These are phyloP conservation scores for Capsicum chinense DNA, from an alignment of 257 asterid species.

Conservation along the genomic window DNA sequence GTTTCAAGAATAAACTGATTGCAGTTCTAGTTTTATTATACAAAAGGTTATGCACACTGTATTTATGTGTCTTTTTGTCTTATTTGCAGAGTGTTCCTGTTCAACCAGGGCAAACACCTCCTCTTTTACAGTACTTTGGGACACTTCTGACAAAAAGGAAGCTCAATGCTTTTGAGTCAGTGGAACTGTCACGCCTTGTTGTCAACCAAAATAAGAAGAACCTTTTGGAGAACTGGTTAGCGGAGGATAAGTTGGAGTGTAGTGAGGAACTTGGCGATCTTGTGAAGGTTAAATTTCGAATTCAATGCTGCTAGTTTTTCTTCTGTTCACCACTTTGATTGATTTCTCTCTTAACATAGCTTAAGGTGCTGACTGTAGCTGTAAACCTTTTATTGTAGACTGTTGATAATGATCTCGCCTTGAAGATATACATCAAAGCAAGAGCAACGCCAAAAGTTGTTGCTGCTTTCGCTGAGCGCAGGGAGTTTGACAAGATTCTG, in stretches of 20 bases:
- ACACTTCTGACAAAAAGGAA: constrained; percentile 91
- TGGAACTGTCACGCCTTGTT: constrained; percentile 95
- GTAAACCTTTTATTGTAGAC: constrained; percentile 58
- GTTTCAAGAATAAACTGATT: constrained; percentile 21
- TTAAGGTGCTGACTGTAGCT: constrained; percentile 1
- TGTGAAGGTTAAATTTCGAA: constrained; percentile 70
- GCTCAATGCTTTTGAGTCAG: constrained; percentile 93
- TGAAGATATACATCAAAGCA: constrained; percentile 95
- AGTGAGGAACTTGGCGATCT: constrained; percentile 99
- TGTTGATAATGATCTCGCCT: constrained; percentile 97
- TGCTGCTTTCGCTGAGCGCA: constrained; percentile 99
- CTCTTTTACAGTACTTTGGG: constrained; percentile 96
- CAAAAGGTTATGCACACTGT: not conserved
- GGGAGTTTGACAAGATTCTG: constrained; percentile 97
- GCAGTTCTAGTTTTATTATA: not conserved
- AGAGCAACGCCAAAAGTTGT: constrained; percentile 99
- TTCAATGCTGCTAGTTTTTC: not conserved
- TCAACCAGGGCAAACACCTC: constrained; percentile 99
- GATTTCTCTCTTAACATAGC: constrained; percentile 21
- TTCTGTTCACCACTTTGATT: not conserved
- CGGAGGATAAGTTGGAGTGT: constrained; percentile 98
- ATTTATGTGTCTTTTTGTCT: constrained; percentile 14
- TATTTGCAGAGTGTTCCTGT: constrained; percentile 94
- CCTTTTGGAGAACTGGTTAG: constrained; percentile 95
- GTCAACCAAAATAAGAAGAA: constrained; percentile 98